phyloP scores from a whole-genome alignment of 179 eudicot genomes.

The Camellia oleifera region DNA sequence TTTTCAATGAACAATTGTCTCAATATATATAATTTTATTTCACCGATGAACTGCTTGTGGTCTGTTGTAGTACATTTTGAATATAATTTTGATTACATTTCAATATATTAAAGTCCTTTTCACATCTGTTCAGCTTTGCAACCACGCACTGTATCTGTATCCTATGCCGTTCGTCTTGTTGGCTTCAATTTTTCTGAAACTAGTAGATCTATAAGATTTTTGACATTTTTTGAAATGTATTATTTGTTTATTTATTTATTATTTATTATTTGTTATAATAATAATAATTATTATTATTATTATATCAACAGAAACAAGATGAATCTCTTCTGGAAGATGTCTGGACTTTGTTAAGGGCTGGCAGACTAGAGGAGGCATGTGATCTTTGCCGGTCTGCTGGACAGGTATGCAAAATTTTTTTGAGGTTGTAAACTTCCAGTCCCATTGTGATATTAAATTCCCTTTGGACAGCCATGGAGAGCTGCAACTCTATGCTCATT shows the following conservation, averaged over 20 bases:
- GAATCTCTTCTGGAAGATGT: constrained; percentile 94
- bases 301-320: constrained; percentile 72
- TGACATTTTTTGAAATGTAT: not conserved
- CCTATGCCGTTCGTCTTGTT: not conserved
- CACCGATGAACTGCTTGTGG: too few relatives aligned
- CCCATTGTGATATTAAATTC: too few relatives aligned
- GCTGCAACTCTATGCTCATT: too few relatives aligned
- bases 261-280: not conserved
- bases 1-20: constrained; percentile 16
- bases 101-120: not conserved
- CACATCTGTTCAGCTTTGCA: not conserved
- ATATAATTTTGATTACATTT: not conserved
- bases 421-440: too few relatives aligned
- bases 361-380: constrained; percentile 33
- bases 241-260: too few relatives aligned
- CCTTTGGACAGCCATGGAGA: too few relatives aligned
- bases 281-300: not conserved
- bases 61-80: not conserved
- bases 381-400: too few relatives aligned
- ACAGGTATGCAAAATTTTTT: too few relatives aligned
- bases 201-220: constrained; percentile 1
- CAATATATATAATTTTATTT: not conserved
- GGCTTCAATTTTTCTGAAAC: constrained; percentile 1
- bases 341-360: constrained; percentile 89
- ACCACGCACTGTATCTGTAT: too few relatives aligned